phyloP scores from a whole-genome alignment of 129 eudicot genomes.

The Pulicaria dysenterica region DNA sequence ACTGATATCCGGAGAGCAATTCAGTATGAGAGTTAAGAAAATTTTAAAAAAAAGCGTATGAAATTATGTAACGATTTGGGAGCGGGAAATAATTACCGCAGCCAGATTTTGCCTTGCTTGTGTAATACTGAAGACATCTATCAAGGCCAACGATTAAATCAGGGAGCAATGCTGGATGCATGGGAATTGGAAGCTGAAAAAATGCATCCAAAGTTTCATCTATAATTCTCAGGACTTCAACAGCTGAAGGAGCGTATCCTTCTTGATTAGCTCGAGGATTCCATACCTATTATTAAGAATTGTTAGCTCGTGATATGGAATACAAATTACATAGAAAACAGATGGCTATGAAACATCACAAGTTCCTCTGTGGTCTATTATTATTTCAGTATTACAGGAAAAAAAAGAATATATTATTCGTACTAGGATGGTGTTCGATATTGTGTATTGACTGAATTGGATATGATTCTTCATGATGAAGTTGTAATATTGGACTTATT shows the following conservation, averaged over 20 bases:
- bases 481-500: no score
- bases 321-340: neutral
- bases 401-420: neutral
- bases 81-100: constrained; percentile 59
- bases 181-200: constrained; percentile 91
- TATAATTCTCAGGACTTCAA: constrained; percentile 73
- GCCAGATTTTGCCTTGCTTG: constrained; percentile 80
- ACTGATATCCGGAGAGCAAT: no score
- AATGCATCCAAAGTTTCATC: constrained; percentile 93
- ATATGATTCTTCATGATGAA: no score
- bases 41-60: no score
- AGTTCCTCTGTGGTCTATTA: no score
- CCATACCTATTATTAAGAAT: constrained; percentile 62
- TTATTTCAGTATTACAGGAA: neutral
- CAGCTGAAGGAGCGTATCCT: constrained; percentile 88
- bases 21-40: no score
- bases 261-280: constrained; percentile 85
- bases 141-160: constrained; percentile 92
- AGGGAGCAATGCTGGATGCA: constrained; percentile 90
- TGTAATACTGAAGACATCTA: constrained; percentile 84
- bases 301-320: neutral
- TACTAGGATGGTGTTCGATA: no score
- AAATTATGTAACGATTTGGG: no score
- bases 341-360: no score
- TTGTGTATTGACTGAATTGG: no score